Conservation (phyloP, 495 filamentous ascomycete species). For the Podospora comata region DNA sequence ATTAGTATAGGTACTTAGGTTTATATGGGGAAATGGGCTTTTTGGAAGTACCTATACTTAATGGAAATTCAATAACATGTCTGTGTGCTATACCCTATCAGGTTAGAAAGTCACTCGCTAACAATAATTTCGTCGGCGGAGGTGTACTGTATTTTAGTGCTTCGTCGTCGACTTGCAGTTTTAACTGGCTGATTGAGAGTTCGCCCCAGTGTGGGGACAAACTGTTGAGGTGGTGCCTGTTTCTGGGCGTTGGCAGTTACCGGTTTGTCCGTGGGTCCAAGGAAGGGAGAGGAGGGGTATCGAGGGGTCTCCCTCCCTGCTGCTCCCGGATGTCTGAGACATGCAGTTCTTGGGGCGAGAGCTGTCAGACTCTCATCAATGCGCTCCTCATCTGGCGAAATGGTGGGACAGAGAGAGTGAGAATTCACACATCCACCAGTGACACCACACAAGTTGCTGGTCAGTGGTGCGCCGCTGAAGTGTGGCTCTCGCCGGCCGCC, state of each 20-base stretch:
- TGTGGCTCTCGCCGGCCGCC: neutral
- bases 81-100: no score
- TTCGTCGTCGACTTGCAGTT: neutral
- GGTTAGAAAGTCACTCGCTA: no score
- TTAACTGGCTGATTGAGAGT: neutral
- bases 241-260: neutral
- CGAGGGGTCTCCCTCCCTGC: conserved; percentile 1
- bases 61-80: no score
- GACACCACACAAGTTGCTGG: neutral
- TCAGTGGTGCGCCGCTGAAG: neutral
- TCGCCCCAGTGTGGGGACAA: conserved; percentile 2
- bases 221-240: conserved; percentile 5
- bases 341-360: neutral
- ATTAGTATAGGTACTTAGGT: no score
- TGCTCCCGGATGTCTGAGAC: neutral
- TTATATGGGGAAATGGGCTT: no score
- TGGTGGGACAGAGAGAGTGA: neutral
- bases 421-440: neutral
- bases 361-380: neutral
- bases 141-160: conserved; percentile 17
- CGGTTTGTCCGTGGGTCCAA: neutral
- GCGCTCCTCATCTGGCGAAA: neutral
- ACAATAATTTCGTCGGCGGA: no score
- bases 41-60: no score
- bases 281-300: neutral